These are phyloP conservation scores for Ophiostoma piceae DNA, from an alignment of 2,329 filamentous ascomycete species.

Conservation along the genomic window DNA sequence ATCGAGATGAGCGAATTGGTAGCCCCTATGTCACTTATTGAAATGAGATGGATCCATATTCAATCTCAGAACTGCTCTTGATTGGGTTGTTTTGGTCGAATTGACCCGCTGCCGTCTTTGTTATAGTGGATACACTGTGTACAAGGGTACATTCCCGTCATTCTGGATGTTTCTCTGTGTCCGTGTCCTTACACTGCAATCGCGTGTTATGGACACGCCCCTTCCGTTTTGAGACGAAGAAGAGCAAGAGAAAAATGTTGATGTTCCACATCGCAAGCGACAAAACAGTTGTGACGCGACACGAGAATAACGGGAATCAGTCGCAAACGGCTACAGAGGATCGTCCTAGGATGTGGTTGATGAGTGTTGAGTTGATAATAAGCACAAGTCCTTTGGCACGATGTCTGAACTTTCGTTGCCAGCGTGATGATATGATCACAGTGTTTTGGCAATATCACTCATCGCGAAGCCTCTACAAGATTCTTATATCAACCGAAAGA, in stretches of 20 bases:
- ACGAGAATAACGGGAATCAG: background rate
- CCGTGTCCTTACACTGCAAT: background rate
- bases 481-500: too few species aligned
- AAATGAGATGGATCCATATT: background rate
- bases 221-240: background rate
- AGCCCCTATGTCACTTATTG: background rate
- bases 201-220: background rate
- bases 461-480: too few species aligned
- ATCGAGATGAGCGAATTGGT: background rate
- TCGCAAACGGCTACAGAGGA: background rate
- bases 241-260: background rate
- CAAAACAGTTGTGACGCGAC: background rate
- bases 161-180: conserved; percentile 5
- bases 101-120: background rate
- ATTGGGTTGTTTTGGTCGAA: background rate
- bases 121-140: background rate
- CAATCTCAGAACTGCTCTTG: background rate
- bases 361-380: too few species aligned
- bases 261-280: background rate
- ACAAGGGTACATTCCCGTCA: background rate
- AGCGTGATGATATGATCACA: too few species aligned
- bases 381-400: too few species aligned
- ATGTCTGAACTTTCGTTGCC: too few species aligned
- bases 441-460: too few species aligned
- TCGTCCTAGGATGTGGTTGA: too few species aligned